A percentile compares a stretch with the other conserved stretches of the same genome.
Conservation (phyloP, 306 rosid species). For the Luffa aegyptiaca region DNA sequence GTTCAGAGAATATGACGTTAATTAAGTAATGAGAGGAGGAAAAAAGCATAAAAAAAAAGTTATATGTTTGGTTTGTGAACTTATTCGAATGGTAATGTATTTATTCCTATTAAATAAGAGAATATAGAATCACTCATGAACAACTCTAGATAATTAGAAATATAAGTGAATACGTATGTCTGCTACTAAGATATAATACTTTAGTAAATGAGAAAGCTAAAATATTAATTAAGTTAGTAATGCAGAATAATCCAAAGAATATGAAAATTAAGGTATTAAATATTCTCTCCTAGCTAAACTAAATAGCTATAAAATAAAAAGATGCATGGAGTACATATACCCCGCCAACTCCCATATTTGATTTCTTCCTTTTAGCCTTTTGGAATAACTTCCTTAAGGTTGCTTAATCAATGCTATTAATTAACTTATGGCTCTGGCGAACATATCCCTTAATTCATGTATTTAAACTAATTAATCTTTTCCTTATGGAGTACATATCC, state of each 20-base stretch:
- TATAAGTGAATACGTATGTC: not conserved
- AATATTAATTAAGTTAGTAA: not conserved
- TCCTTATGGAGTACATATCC: slow-evolving; percentile 1
- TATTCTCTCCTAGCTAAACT: not conserved
- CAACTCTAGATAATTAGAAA: not conserved
- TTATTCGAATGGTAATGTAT: not conserved
- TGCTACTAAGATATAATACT: slow-evolving; percentile 4
- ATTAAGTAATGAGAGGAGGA: not conserved
- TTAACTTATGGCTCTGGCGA: slow-evolving; percentile 3
- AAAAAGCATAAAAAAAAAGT: not conserved
- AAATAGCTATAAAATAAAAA: not conserved
- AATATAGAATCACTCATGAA: not conserved
- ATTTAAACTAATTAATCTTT: slow-evolving; percentile 3
- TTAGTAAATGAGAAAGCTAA: not conserved
- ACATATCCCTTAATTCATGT: slow-evolving; percentile 9
- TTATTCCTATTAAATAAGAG: not conserved
- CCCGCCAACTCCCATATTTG: not conserved
- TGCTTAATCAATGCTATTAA: slow-evolving; percentile 4
- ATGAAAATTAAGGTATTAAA: slow-evolving; percentile 3
- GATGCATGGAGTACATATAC: slow-evolving; percentile 5
- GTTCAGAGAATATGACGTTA: not conserved
- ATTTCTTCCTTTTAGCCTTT: not conserved
- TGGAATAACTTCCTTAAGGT: slow-evolving; percentile 11
- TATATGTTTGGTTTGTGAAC: not conserved
- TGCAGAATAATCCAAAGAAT: not conserved